phyloP scores from a whole-genome alignment of 1,284 basidiomycete species.

The Boletus sp. region DNA sequence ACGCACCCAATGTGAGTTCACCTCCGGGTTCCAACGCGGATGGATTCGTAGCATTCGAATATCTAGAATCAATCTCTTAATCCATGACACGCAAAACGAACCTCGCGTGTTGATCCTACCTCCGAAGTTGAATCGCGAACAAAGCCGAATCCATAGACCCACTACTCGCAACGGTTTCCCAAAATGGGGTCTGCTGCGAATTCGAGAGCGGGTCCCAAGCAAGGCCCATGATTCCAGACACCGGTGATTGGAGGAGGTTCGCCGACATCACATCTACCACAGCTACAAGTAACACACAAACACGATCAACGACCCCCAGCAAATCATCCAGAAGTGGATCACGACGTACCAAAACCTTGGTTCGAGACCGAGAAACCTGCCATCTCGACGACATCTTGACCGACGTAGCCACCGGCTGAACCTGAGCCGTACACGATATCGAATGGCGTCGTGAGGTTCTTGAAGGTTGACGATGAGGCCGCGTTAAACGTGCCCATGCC shows the following conservation, averaged over 20 bases:
- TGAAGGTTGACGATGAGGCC: constrained; percentile 29
- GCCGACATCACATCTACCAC: constrained; percentile 20
- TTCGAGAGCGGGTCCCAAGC: constrained; percentile 28
- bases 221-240: constrained; percentile 31
- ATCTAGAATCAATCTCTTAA: constrained; percentile 13
- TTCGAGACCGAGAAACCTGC: constrained; percentile 42
- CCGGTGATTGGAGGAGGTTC: constrained; percentile 16
- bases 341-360: constrained; percentile 41
- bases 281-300: constrained; percentile 8
- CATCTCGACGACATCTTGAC: constrained; percentile 41
- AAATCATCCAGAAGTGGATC: constrained; percentile 7
- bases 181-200: constrained; percentile 41
- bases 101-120: constrained; percentile 17
- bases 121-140: constrained; percentile 39
- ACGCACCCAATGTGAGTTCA: constrained; percentile 28
- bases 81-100: not conserved
- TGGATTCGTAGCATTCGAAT: constrained; percentile 25
- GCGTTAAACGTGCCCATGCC: constrained; percentile 17
- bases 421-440: constrained; percentile 26
- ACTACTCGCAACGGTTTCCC: constrained; percentile 43
- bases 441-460: constrained; percentile 22
- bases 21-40: constrained; percentile 31
- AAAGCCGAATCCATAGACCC: constrained; percentile 36
- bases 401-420: constrained; percentile 34
- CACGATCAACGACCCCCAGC: not conserved